Percentiles rank a stretch among this genome's conserved stretches.
These are phyloP conservation scores for Sporisorium sorghi DNA, from an alignment of 1,284 basidiomycete genomes.

Conservation along the genomic window DNA sequence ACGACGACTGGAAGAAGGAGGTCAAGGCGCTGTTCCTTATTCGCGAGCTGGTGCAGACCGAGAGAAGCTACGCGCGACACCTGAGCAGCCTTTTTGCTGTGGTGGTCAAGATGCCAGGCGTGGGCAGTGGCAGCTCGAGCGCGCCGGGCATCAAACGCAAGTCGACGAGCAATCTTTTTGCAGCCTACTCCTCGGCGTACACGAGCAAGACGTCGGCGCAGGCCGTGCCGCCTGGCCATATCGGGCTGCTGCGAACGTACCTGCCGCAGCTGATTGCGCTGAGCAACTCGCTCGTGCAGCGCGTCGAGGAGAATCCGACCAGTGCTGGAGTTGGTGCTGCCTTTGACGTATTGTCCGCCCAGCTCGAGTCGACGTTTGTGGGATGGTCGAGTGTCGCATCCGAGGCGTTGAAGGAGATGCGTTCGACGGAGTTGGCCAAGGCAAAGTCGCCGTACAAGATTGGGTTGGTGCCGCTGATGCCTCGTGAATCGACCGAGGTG, in stretches of 20 bases:
- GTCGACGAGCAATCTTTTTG: slow-evolving; percentile 32
- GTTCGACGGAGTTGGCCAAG: slow-evolving; percentile 54
- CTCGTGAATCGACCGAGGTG: slow-evolving; percentile 32
- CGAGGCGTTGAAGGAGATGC: slow-evolving; percentile 28
- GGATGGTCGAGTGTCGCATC: slow-evolving; percentile 54
- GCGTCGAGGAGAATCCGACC: slow-evolving; percentile 64
- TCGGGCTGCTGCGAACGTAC: slow-evolving; percentile 54
- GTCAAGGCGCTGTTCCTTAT: slow-evolving; percentile 67
- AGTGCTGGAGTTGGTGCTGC: slow-evolving; percentile 63
- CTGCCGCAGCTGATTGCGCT: slow-evolving; percentile 65
- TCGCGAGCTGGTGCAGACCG: slow-evolving; percentile 66
- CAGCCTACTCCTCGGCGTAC: slow-evolving; percentile 36
- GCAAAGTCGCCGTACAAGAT: slow-evolving; percentile 54
- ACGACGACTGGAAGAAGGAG: slow-evolving; percentile 67
- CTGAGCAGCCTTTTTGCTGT: slow-evolving; percentile 59
- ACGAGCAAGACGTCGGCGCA: slow-evolving; percentile 14
- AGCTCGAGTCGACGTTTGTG: slow-evolving; percentile 64
- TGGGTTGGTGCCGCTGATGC: slow-evolving; percentile 52
- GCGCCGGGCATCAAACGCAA: slow-evolving; percentile 35
- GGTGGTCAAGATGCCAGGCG: slow-evolving; percentile 43
- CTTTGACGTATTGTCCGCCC: slow-evolving; percentile 50
- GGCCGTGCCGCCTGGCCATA: slow-evolving; percentile 39
- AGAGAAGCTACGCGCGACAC: slow-evolving; percentile 64
- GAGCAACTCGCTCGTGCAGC: slow-evolving; percentile 61
- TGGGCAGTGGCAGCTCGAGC: slow-evolving; percentile 12